A percentile compares a stretch with the other conserved stretches of the same genome.
Conservation (phyloP, 2,329 filamentous ascomycete genomes). For the Diaporthe longicolla region DNA sequence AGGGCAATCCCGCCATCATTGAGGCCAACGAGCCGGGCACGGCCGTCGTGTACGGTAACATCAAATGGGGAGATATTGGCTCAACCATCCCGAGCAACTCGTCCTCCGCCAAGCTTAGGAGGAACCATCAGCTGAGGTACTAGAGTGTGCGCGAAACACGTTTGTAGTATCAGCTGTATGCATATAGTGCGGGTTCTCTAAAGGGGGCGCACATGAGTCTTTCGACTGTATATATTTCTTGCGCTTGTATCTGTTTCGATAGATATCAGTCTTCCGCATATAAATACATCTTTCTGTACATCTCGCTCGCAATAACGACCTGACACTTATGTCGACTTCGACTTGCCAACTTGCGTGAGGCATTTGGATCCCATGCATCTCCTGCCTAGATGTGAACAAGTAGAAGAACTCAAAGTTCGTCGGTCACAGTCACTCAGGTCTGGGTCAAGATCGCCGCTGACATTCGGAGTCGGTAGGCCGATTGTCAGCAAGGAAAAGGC, state of each 20-base stretch:
- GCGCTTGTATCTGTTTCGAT: too few relatives aligned
- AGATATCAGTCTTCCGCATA: not conserved
- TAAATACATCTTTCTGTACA: not conserved
- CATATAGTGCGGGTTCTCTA: not conserved
- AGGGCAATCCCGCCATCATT: conserved; percentile 63
- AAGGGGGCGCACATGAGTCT: not conserved
- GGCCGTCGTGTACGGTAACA: conserved; percentile 63
- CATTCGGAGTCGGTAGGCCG: too few relatives aligned
- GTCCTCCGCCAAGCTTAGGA: not conserved
- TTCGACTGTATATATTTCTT: not conserved
- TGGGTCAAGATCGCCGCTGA: too few relatives aligned
- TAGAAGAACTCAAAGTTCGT: too few relatives aligned
- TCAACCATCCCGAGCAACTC: conserved; percentile 52
- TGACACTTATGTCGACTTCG: too few relatives aligned
- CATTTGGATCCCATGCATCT: too few relatives aligned
- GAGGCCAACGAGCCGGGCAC: conserved; percentile 57
- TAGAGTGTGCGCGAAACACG: conserved; percentile 39
- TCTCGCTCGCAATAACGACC: not conserved
- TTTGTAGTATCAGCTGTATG: conserved; percentile 37
- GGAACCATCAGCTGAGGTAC: not conserved
- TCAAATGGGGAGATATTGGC: conserved; percentile 68
- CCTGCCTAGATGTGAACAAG: too few relatives aligned
- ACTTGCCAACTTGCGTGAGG: too few relatives aligned
- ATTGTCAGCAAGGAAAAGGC: too few relatives aligned
- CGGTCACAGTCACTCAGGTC: too few relatives aligned